Evolutionary conservation across 176 grass and related monocot genomes (phyloP).

Genomic region (Eremochloa ophiuroides): DNA sequence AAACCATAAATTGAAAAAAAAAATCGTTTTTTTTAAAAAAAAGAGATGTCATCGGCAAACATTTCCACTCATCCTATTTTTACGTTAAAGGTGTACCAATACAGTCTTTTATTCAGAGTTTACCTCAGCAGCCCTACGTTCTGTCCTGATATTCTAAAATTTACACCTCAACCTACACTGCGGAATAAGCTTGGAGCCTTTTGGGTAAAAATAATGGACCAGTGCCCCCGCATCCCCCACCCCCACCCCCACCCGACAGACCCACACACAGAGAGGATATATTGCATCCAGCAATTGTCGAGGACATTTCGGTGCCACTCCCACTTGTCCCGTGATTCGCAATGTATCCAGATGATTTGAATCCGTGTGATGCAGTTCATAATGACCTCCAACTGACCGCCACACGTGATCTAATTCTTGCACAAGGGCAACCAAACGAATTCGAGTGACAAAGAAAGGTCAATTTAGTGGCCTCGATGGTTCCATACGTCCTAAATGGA

Average conservation of each 20-base stretch:
- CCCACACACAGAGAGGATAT: not conserved
- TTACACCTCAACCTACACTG: not conserved
- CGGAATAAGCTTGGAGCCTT: not conserved
- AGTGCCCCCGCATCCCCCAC: not conserved
- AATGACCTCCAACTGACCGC: not conserved
- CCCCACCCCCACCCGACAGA: not conserved
- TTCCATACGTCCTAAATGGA: not conserved
- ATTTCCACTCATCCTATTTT: not conserved
- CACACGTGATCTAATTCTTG: not conserved
- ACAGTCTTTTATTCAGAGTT: not conserved
- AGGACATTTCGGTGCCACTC: not conserved
- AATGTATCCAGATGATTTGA: not conserved
- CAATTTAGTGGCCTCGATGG: not conserved
- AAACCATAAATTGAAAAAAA: not conserved
- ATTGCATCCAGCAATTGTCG: not conserved
- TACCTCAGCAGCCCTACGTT: not conserved
- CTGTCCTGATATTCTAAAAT: not conserved
- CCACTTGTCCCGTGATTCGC: not conserved
- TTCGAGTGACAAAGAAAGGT: not conserved
- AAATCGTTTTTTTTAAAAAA: too few relatives aligned
- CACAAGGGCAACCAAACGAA: not conserved
- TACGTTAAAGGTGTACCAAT: not conserved
- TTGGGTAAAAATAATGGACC: not conserved
- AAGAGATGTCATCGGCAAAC: not conserved
- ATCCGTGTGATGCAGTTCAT: not conserved